Evolutionary conservation across 140 eudicot genomes (phyloP).

Genomic region (Cichorium intybus): DNA sequence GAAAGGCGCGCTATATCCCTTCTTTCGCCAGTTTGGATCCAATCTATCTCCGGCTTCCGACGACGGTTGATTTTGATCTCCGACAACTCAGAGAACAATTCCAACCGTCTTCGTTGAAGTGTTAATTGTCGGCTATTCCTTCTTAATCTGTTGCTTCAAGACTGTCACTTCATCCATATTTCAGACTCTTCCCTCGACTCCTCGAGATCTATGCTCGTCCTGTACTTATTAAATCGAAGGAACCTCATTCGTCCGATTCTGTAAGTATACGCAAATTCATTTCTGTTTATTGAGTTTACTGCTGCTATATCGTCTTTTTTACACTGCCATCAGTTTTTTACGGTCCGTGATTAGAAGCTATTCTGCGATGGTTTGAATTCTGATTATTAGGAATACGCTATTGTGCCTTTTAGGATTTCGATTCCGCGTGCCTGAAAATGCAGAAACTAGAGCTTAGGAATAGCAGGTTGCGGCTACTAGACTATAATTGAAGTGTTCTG

Average conservation of each 20-base stretch:
- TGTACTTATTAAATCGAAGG: not conserved
- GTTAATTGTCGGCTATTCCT: not conserved
- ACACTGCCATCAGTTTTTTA: slow-evolving; percentile 11
- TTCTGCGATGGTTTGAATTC: not conserved
- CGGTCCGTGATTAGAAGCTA: not conserved
- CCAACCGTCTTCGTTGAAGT: slow-evolving; percentile 8
- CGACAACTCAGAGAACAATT: slow-evolving; percentile 9
- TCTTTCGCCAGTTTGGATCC: slow-evolving; percentile 29
- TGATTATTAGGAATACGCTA: not conserved
- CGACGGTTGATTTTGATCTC: slow-evolving; percentile 24
- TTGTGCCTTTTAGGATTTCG: not conserved
- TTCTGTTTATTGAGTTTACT: slow-evolving; percentile 12
- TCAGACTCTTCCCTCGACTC: slow-evolving; percentile 9
- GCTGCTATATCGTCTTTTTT: slow-evolving; percentile 7
- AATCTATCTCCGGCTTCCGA: slow-evolving; percentile 21
- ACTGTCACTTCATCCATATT: slow-evolving; percentile 16
- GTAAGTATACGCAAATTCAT: slow-evolving; percentile 25
- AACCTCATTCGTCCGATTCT: slow-evolving; percentile 14
- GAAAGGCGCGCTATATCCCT: slow-evolving; percentile 5
- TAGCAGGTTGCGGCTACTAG: not conserved
- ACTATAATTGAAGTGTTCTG: not conserved
- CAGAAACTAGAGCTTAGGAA: not conserved
- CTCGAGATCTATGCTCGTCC: slow-evolving; percentile 30
- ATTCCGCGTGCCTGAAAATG: not conserved
- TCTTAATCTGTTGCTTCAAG: slow-evolving; percentile 7